phyloP scores from a whole-genome alignment of 257 asterid species.

The Nemophila menziesii region DNA sequence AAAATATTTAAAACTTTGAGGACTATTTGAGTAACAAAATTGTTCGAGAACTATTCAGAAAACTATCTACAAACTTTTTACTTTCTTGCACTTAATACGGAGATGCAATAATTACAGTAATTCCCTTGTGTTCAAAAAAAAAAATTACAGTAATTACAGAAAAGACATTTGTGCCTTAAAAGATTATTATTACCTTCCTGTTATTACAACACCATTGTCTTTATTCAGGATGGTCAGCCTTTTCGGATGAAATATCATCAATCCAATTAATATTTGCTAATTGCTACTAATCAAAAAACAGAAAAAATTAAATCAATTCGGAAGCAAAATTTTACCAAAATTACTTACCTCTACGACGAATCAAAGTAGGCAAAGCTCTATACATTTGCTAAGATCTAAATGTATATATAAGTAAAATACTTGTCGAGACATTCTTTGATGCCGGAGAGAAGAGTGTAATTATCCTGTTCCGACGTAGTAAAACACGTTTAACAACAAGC shows the following conservation, averaged over 20 bases:
- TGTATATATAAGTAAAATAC: slow-evolving; percentile 13
- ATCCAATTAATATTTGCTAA: slow-evolving; percentile 40
- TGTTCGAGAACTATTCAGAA: too few species aligned
- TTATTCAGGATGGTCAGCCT: slow-evolving; percentile 52
- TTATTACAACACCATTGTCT: slow-evolving; percentile 56
- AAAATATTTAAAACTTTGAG: too few species aligned
- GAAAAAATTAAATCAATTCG: too few species aligned
- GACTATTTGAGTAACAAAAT: too few species aligned
- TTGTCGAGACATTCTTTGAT: slow-evolving; percentile 67
- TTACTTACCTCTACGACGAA: slow-evolving; percentile 40
- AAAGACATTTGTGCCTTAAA: too few species aligned
- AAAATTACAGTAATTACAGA: too few species aligned
- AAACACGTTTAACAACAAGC: slow-evolving; percentile 60
- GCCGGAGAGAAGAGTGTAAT: slow-evolving; percentile 54
- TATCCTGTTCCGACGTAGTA: slow-evolving; percentile 69
- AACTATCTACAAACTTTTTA: too few species aligned
- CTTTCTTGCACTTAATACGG: too few species aligned
- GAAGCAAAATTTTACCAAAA: slow-evolving; percentile 2
- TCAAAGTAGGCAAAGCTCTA: too few species aligned
- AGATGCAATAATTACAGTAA: too few species aligned
- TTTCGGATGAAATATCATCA: slow-evolving; percentile 42
- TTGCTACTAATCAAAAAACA: neutral
- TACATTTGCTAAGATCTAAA: too few species aligned
- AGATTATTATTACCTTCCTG: slow-evolving; percentile 65
- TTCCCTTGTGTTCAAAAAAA: too few species aligned